Evolutionary conservation across 768 basidiomycete species (phyloP), one percentile per base, ranked within the genome.

Genomic region (Tubosaeta sp.): DNA sequence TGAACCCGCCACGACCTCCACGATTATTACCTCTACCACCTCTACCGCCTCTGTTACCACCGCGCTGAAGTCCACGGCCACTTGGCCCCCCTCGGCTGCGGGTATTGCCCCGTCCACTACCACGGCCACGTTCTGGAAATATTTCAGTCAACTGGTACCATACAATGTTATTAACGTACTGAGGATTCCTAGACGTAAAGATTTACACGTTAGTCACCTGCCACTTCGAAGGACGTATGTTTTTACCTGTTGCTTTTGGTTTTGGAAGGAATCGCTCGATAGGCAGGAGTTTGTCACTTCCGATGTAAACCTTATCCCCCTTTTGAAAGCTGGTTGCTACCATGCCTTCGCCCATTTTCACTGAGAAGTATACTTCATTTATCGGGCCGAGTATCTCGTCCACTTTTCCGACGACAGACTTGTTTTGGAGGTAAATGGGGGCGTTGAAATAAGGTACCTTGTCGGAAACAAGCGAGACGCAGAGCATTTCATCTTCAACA

Each of bases 311-410:
- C 67, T 95, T 97, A 75, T 99, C 96, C 40, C 96, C 96, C 64
- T 88, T 90, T 73, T 95, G 90, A 74, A 99, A 99, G 68, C 90
- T 93, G 58, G 74, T 86, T 8, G 96, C 94, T 43, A 94, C 83
- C 86, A 98, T 93, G 29, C 96, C 96, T 51, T 90, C 86, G 18
- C 86, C 82, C 88, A 97, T 96, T 76, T 98, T 99, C 57, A 99
- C 80, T 3, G 94, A 94, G 66, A 99, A 98, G 71, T 84, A 98
- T 52, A 98, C 94, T 67, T 98, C 93, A 67, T 96, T 99, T 69
- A 99, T 94, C 14, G 96, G 95, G 3, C 96, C 96, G n/a, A 99
- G 81, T 59, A 99, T 98, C 71, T 99, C 96, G 71, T 99, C 96
- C 36, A 99, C 88, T 73, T 96, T 97, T 55, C 96, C 95, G 55